Percentiles rank a stretch among this genome's conserved stretches.
Evolutionary conservation across 1,284 basidiomycete species (phyloP).

Genomic region (Nidula niveotomentosa): DNA sequence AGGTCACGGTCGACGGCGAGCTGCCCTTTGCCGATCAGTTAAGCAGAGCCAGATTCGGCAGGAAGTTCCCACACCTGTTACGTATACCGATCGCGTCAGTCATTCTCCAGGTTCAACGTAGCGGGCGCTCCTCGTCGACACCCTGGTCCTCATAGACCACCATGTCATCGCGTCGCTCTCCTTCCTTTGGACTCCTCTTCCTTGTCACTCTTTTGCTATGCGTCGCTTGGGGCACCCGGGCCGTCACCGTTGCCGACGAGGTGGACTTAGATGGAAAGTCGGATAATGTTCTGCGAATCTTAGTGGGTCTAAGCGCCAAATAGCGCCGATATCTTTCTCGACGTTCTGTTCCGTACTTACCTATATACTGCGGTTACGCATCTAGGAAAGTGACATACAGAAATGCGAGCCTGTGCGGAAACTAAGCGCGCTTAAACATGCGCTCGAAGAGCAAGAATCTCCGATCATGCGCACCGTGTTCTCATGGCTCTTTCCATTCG

Average conservation of each 20-base stretch:
- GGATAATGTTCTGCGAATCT: conserved; percentile 16
- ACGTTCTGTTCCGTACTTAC: no score
- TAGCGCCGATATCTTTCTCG: not conserved
- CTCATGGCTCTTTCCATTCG: conserved; percentile 79
- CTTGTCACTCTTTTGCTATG: conserved; percentile 37
- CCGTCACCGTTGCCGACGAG: not conserved
- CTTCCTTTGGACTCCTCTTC: conserved; percentile 19
- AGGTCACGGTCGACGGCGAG: no score
- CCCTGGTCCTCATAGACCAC: conserved; percentile 2
- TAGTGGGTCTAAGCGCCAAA: conserved; percentile 13
- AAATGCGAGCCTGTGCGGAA: conserved; percentile 53
- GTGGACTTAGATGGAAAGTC: conserved; percentile 3
- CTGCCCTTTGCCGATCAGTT: no score
- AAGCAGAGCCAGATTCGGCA: no score
- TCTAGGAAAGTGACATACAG: conserved; percentile 49
- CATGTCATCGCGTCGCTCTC: conserved; percentile 19
- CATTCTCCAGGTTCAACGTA: not conserved
- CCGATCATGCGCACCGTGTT: conserved; percentile 78
- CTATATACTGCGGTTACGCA: not conserved
- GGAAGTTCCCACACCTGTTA: no score
- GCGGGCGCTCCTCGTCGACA: not conserved
- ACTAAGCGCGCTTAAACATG: conserved; percentile 57
- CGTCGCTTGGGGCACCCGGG: not conserved
- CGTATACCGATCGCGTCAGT: no score
- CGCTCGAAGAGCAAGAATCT: conserved; percentile 61